These are phyloP conservation scores for Citrus sp. DNA, from an alignment of 345 rosid genomes.

Conservation along the genomic window DNA sequence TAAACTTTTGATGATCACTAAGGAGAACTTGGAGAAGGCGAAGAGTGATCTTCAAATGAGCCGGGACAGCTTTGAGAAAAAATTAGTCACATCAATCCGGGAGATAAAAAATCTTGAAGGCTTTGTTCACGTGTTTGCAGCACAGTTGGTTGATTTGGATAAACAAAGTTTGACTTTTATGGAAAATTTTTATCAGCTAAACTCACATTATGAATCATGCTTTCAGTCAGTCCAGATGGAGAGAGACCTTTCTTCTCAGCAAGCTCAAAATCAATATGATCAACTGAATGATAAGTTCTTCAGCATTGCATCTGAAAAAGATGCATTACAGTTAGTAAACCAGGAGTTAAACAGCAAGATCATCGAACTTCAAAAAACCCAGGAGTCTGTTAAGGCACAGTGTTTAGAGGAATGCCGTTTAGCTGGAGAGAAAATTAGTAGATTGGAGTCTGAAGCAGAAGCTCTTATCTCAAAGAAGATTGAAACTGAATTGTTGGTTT, in stretches of 20 bases:
- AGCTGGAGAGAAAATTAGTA: slow-evolving; percentile 54
- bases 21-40: slow-evolving; percentile 57
- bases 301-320: slow-evolving; percentile 45
- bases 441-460: slow-evolving; percentile 66
- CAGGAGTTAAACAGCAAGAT: slow-evolving; percentile 43
- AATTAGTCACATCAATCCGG: slow-evolving; percentile 39
- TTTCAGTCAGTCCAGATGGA: slow-evolving; percentile 49
- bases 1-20: slow-evolving; percentile 38
- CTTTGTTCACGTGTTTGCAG: slow-evolving; percentile 40
- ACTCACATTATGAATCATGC: slow-evolving; percentile 46
- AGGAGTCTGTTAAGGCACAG: slow-evolving; percentile 45
- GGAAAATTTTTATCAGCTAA: slow-evolving; percentile 53
- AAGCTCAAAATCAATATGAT: slow-evolving; percentile 45
- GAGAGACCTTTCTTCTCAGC: slow-evolving; percentile 43
- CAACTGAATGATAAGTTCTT: slow-evolving; percentile 53
- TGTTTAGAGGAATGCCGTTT: slow-evolving; percentile 49
- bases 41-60: slow-evolving; percentile 47
- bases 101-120: slow-evolving; percentile 56
- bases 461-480: slow-evolving; percentile 47
- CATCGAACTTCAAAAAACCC: slow-evolving; percentile 56
- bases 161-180: slow-evolving; percentile 42
- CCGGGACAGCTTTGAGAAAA: slow-evolving; percentile 42
- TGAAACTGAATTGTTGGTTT: slow-evolving; percentile 52
- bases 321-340: slow-evolving; percentile 42
- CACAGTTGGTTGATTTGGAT: slow-evolving; percentile 60